phyloP scores from a whole-genome alignment of 108 stramenopile genomes.

The Nitzschia palea region DNA sequence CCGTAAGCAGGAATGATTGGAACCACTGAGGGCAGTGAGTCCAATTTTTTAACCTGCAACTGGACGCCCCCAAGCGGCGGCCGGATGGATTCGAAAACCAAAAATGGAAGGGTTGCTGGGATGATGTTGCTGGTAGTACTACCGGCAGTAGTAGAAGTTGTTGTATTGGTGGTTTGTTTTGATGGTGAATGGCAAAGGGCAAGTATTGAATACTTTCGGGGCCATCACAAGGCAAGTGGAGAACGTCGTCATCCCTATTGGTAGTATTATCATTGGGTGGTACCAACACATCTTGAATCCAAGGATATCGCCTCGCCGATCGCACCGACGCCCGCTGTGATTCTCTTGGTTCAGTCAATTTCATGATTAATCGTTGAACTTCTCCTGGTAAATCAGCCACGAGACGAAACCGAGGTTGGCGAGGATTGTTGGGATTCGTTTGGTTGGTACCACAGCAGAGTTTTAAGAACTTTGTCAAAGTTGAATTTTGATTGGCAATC shows the following conservation, averaged over 20 bases:
- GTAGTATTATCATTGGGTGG: not conserved
- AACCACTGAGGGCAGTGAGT: no score
- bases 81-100: constrained; percentile 49
- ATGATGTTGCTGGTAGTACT: no score
- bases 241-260: not conserved
- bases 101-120: constrained; percentile 29
- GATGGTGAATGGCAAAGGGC: no score
- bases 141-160: no score
- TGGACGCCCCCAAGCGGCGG: constrained; percentile 30
- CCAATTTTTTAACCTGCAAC: constrained; percentile 5
- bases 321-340: constrained; percentile 29
- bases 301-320: constrained; percentile 25
- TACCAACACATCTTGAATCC: constrained; percentile 27
- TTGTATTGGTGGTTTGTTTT: no score
- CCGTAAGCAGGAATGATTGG: no score
- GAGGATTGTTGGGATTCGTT: not conserved
- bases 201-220: no score
- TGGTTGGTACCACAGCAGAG: not conserved
- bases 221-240: no score
- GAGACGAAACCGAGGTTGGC: constrained; percentile 6
- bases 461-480: not conserved
- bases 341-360: constrained; percentile 26
- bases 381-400: constrained; percentile 22
- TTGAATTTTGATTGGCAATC: constrained; percentile 27
- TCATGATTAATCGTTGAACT: constrained; percentile 11